phyloP scores from a whole-genome alignment of 2,329 filamentous ascomycete species.

The Claviceps quebecensis region DNA sequence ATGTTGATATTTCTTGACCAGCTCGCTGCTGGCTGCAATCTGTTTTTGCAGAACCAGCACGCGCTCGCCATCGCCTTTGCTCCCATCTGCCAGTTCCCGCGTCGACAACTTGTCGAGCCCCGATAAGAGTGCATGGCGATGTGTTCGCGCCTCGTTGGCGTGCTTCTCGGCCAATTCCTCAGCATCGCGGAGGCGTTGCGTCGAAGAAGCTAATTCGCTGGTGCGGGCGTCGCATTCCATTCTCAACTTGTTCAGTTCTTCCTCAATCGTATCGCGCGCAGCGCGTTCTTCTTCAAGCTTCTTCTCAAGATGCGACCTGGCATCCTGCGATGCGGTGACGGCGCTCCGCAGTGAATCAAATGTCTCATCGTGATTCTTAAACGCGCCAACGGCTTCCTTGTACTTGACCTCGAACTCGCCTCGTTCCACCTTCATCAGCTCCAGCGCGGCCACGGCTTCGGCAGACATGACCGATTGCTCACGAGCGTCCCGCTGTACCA shows the following conservation, averaged over 20 bases:
- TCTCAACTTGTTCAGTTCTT: constrained; percentile 62
- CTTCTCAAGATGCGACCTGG: constrained; percentile 60
- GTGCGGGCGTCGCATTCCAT: constrained; percentile 71
- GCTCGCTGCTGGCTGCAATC: constrained; percentile 57
- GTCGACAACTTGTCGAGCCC: constrained; percentile 63
- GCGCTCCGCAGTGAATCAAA: constrained; percentile 66
- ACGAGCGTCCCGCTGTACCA: constrained; percentile 60
- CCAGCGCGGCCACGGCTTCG: constrained; percentile 60
- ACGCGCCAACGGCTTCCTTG: constrained; percentile 49
- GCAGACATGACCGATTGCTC: constrained; percentile 68
- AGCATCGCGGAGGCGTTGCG: constrained; percentile 64
- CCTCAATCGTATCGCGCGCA: constrained; percentile 61
- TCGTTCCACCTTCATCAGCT: constrained; percentile 76
- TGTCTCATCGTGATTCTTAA: constrained; percentile 55
- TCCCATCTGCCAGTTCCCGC: constrained; percentile 33
- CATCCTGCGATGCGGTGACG: constrained; percentile 64
- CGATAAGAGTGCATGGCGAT: constrained; percentile 67
- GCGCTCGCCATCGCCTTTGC: constrained; percentile 47
- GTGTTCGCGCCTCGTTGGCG: constrained; percentile 72
- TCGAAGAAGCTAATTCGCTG: constrained; percentile 60
- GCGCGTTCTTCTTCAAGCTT: constrained; percentile 72
- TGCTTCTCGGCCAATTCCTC: constrained; percentile 82
- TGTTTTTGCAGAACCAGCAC: constrained; percentile 65
- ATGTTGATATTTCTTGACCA: constrained; percentile 79
- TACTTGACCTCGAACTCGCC: constrained; percentile 58